These are phyloP conservation scores for Ogataea thermomethanolica DNA, from an alignment of 805 yeast genomes.

Conservation along the genomic window DNA sequence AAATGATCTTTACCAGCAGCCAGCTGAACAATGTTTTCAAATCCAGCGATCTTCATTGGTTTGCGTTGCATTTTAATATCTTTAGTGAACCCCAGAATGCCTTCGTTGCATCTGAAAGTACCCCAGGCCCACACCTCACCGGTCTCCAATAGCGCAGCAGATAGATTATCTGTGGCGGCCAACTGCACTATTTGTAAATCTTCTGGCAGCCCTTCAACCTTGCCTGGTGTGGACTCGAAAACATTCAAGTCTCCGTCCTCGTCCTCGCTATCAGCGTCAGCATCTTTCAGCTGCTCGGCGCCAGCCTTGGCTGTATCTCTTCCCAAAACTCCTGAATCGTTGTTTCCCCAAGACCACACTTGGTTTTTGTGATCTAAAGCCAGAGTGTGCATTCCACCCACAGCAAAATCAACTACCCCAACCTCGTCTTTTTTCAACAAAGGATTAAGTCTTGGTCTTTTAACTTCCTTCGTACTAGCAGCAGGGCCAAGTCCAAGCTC, in stretches of 20 bases:
- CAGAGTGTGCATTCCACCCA: conserved; percentile 93
- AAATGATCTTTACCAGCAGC: conserved; percentile 94
- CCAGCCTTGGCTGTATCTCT: conserved; percentile 68
- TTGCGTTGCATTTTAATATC: conserved; percentile 57
- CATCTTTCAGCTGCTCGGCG: conserved; percentile 62
- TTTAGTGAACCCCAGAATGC: conserved; percentile 77
- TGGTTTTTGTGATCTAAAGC: conserved; percentile 74
- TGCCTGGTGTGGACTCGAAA: conserved; percentile 82
- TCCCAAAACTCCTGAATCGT: conserved; percentile 89
- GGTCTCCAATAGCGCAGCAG: conserved; percentile 71
- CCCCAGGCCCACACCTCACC: conserved; percentile 99
- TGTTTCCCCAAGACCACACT: conserved; percentile 99
- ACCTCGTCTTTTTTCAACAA: conserved; percentile 57
- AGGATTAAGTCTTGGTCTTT: conserved; percentile 91
- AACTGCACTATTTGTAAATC: conserved; percentile 65
- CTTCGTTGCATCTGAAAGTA: conserved; percentile 91
- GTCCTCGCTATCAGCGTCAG: conserved; percentile 57
- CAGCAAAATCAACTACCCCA: conserved; percentile 82
- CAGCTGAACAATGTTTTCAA: conserved; percentile 71
- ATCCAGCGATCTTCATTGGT: conserved; percentile 61
- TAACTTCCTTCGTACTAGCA: conserved; percentile 89
- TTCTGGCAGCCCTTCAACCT: conserved; percentile 63
- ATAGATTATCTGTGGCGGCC: conserved; percentile 89
- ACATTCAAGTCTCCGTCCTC: conserved; percentile 86
- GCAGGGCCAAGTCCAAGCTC: conserved; percentile 96